phyloP scores from a whole-genome alignment of 1,284 basidiomycete species.

The Puccinia hordei region DNA sequence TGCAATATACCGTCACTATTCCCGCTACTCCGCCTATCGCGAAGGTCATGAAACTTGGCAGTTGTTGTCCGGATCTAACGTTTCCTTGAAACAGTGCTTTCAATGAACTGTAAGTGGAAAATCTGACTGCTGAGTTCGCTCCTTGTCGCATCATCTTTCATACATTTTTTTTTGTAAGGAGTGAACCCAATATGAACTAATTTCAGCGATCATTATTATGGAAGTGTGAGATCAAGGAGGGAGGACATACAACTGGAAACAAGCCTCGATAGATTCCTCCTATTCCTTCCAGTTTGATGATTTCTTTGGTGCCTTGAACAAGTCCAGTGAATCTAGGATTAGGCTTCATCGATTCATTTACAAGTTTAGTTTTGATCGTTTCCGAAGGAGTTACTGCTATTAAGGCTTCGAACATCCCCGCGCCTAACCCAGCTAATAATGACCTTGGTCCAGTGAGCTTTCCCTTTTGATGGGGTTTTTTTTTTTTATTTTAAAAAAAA shows the following conservation, averaged over 20 bases:
- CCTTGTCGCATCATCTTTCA: constrained; percentile 92
- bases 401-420: constrained; percentile 90
- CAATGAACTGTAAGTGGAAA: constrained; percentile 89
- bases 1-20: constrained; percentile 81
- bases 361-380: constrained; percentile 99
- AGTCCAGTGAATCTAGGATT: constrained; percentile 85
- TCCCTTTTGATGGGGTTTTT: constrained; percentile 75
- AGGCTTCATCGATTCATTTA: constrained; percentile 85
- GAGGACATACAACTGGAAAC: constrained; percentile 77
- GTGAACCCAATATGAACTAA: neutral
- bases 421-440: constrained; percentile 85
- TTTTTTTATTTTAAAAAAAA: constrained; percentile 63
- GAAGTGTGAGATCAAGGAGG: neutral
- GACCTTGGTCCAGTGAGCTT: constrained; percentile 82
- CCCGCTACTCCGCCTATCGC: constrained; percentile 91
- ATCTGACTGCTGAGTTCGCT: constrained; percentile 94
- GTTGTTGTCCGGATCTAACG: constrained; percentile 75
- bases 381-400: constrained; percentile 96
- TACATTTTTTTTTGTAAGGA: constrained; percentile 7
- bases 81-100: constrained; percentile 82
- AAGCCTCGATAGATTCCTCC: constrained; percentile 83
- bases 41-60: constrained; percentile 88
- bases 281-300: constrained; percentile 79
- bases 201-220: neutral
- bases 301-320: constrained; percentile 78